Conservation (phyloP, 768 basidiomycete species). For the Boletus sensibilis region DNA sequence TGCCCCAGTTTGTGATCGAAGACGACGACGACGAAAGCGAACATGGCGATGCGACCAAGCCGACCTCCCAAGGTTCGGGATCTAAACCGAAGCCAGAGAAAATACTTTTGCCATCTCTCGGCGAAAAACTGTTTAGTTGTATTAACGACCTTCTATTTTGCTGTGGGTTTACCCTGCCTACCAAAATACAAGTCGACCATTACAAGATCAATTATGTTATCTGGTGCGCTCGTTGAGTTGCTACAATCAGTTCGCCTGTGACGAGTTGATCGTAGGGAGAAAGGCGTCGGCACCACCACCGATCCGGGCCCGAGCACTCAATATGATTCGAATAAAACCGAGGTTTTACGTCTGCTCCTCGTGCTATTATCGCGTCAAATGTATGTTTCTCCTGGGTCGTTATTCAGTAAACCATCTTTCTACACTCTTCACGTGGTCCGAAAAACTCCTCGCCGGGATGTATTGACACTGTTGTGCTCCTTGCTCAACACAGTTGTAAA, state of each 20-base stretch:
- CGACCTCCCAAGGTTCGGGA: slow-evolving; percentile 12
- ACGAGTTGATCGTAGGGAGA: slow-evolving; percentile 63
- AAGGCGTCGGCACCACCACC: slow-evolving; percentile 86
- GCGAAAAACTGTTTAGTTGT: slow-evolving; percentile 75
- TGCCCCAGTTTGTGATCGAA: slow-evolving; percentile 84
- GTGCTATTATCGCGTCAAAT: slow-evolving; percentile 90
- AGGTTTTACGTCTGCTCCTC: slow-evolving; percentile 86
- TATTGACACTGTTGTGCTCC: slow-evolving; percentile 92
- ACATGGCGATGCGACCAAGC: slow-evolving; percentile 33
- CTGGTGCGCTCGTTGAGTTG: slow-evolving; percentile 53
- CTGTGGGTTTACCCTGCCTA: slow-evolving; percentile 89
- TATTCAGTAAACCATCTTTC: slow-evolving; percentile 71
- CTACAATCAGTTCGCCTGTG: slow-evolving; percentile 3
- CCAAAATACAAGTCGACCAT: slow-evolving; percentile 70
- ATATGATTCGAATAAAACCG: slow-evolving; percentile 79
- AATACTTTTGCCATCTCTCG: slow-evolving; percentile 67
- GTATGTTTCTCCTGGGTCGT: slow-evolving; percentile 67
- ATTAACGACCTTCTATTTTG: slow-evolving; percentile 88
- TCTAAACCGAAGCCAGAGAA: slow-evolving; percentile 39
- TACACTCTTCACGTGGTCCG: slow-evolving; percentile 81
- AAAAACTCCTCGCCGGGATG: slow-evolving; percentile 70
- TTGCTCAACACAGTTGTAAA: slow-evolving; percentile 88
- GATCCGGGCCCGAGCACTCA: slow-evolving; percentile 62
- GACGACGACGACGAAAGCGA: slow-evolving; percentile 68
- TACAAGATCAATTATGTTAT: slow-evolving; percentile 86